Percentiles rank a stretch among this genome's conserved stretches.
Evolutionary conservation across 371 early-diverging fungal species (phyloP).

Genomic region (Fennellomyces sp.): DNA sequence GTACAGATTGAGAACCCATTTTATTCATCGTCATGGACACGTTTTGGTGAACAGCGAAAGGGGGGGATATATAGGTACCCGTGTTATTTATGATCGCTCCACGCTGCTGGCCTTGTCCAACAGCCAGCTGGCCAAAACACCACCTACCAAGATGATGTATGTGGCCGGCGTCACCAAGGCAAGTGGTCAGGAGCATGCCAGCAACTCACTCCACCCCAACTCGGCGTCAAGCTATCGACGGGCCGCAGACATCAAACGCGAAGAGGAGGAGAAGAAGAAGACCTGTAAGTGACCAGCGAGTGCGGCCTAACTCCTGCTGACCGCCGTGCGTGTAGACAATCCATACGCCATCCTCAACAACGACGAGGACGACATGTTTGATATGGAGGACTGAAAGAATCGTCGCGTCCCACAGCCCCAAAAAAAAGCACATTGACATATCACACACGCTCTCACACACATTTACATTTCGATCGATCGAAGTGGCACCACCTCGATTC

Average conservation of each 20-base stretch:
- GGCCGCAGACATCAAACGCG: constrained; percentile 39
- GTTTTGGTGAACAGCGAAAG: constrained; percentile 6
- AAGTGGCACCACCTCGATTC: not conserved
- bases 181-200: constrained; percentile 6
- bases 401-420: not conserved
- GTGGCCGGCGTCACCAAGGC: constrained; percentile 68
- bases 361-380: constrained; percentile 26
- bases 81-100: constrained; percentile 68
- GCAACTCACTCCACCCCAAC: constrained; percentile 7
- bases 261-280: constrained; percentile 46
- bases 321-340: constrained; percentile 24
- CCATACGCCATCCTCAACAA: constrained; percentile 41
- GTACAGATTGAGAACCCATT: constrained; percentile 26
- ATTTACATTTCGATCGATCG: not conserved
- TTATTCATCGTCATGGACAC: not conserved
- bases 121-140: constrained; percentile 66
- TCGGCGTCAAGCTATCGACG: constrained; percentile 35
- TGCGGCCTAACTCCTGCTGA: not conserved
- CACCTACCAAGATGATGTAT: constrained; percentile 62
- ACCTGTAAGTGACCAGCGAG: constrained; percentile 34
- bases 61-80: constrained; percentile 61
- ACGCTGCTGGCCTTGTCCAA: constrained; percentile 67
- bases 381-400: constrained; percentile 21
- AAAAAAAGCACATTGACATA: no score
- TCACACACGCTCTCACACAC: not conserved